Evolutionary conservation across 2,329 filamentous ascomycete genomes (phyloP).

Genomic region (Paecilomyces fulvus): DNA sequence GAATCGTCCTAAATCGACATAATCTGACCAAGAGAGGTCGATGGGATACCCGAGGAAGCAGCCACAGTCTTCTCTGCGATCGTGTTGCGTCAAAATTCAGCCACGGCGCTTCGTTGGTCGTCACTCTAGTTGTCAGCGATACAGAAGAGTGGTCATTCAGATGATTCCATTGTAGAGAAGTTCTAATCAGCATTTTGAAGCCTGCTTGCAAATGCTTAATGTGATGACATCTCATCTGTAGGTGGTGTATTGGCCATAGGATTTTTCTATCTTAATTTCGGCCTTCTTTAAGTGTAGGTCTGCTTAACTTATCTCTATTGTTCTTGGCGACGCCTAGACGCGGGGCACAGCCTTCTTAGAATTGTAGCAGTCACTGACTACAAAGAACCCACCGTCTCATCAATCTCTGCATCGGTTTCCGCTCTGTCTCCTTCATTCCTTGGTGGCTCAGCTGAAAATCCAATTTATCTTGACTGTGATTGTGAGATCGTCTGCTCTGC

Average conservation of each 20-base stretch:
- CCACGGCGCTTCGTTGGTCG: not conserved
- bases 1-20: no score
- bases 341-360: not conserved
- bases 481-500: not conserved
- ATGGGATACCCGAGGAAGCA: not conserved
- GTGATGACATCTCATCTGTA: not conserved
- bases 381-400: not conserved
- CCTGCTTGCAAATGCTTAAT: no score
- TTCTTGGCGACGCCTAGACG: not conserved
- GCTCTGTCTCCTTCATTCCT: constrained; percentile 14
- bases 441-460: not conserved
- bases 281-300: not conserved
- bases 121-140: not conserved
- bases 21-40: not conserved
- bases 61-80: not conserved
- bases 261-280: not conserved
- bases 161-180: not conserved
- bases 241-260: not conserved
- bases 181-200: not conserved
- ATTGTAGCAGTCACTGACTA: not conserved
- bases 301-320: not conserved
- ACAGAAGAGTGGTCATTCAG: not conserved
- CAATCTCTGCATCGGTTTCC: constrained; percentile 31
- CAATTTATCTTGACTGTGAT: not conserved
- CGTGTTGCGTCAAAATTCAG: not conserved